Evolutionary conservation across 176 grass and related monocot genomes (phyloP), one percentile per base, ranked within the genome.

Genomic region (Alloteropsis semialata): DNA sequence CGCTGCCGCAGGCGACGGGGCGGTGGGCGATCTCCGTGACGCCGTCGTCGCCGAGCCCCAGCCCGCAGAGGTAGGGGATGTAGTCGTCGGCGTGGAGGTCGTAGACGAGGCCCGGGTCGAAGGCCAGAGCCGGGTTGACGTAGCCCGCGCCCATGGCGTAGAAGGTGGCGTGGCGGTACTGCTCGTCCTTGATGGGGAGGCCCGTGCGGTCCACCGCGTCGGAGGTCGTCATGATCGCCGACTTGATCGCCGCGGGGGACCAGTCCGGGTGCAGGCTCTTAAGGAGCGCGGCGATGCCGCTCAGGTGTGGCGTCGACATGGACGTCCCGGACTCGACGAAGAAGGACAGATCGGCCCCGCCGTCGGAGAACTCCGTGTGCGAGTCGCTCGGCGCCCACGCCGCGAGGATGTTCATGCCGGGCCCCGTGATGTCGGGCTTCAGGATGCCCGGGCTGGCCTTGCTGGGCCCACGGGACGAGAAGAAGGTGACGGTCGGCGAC

Each of bases 151-250:
- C 94, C 94, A 94, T 87, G 65, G 87, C 85, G 82, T 90, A 97
- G 80, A 97, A 97, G 82, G 87, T 92, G 81, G 94, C 94, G 34
- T 89, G 86, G 28, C 79, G 77, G 79, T 90, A 87, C 74, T 97
- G 85, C 65, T 94, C 89, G 58, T 97, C 88, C 75, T 90, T 86
- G 79, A 97, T 94, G 5, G 89, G 94, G 36, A 92, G 25, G 14
- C 88, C 89, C 0, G 87, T 82, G 53, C 70, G 79, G 87, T 88
- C 92, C 5, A 75, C 75, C 8, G 79, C 67, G 72, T 97, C 92
- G 21, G 94, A 94, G 13, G 87, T 87, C 4, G 94, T 97, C 88
- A 97, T 94, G 85, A 97, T 97, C 10, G 94, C 94, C n/a, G 94
- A 97, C 50, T 97, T 97, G 80, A 97, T 92, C 3, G 88, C 92